Conservation (phyloP, 805 yeast genomes). For the Ogataea siamensis region DNA sequence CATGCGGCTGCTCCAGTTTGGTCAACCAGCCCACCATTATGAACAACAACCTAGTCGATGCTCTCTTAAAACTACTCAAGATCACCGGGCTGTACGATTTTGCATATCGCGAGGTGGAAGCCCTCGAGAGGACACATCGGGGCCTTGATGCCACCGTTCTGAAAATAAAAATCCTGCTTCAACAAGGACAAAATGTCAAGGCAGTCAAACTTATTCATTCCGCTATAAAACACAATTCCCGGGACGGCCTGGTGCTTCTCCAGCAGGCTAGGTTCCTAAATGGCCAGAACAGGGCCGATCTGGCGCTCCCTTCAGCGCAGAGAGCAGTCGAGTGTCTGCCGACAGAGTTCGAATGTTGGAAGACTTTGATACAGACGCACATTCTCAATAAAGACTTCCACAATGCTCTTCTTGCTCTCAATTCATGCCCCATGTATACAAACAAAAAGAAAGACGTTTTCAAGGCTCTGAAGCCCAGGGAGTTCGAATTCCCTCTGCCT, state of each 20-base stretch:
- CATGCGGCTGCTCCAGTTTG: slow-evolving; percentile 42
- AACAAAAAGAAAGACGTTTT: slow-evolving; percentile 44
- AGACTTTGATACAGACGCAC: slow-evolving; percentile 57
- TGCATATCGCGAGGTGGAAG: slow-evolving; percentile 40
- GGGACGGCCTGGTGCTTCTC: slow-evolving; percentile 55
- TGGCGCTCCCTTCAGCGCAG: slow-evolving; percentile 59
- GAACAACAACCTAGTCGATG: slow-evolving; percentile 55
- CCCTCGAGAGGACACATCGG: slow-evolving; percentile 13
- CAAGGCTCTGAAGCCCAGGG: slow-evolving; percentile 42
- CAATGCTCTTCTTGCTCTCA: slow-evolving; percentile 64
- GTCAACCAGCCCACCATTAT: slow-evolving; percentile 34
- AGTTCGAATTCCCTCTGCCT: slow-evolving; percentile 50
- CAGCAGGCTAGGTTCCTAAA: slow-evolving; percentile 66
- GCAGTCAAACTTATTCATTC: slow-evolving; percentile 46
- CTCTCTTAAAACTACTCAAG: slow-evolving; percentile 41
- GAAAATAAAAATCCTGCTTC: slow-evolving; percentile 40
- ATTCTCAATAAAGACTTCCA: slow-evolving; percentile 52
- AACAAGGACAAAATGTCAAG: slow-evolving; percentile 43
- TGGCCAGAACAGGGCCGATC: slow-evolving; percentile 47
- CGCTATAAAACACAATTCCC: slow-evolving; percentile 41
- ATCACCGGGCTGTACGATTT: slow-evolving; percentile 38
- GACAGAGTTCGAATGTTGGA: slow-evolving; percentile 75
- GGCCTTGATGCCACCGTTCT: slow-evolving; percentile 34
- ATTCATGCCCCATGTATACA: slow-evolving; percentile 71
- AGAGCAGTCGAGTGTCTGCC: slow-evolving; percentile 69